Evolutionary conservation across 2,329 filamentous ascomycete genomes (phyloP).

Genomic region (Chrysoporthe deuterocubensis): DNA sequence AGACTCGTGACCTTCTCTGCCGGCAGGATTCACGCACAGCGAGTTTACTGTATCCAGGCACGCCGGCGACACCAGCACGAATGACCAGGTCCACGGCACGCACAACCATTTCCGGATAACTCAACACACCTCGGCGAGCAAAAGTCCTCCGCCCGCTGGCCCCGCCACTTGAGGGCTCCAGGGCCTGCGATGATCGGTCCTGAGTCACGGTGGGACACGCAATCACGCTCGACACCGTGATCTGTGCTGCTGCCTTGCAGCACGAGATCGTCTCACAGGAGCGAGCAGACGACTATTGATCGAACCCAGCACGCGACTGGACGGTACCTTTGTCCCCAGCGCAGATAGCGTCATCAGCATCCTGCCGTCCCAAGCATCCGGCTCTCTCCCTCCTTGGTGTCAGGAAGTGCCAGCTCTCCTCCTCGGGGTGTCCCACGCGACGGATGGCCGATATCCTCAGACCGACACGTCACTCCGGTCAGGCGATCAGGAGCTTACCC

Average conservation of each 20-base stretch:
- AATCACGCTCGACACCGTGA: not conserved
- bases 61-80: not conserved
- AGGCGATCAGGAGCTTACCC: not conserved
- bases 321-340: not conserved
- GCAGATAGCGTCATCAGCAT: not conserved
- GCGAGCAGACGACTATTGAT: too few species aligned
- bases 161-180: conserved; percentile 4
- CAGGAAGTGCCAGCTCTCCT: not conserved
- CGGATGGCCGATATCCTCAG: not conserved
- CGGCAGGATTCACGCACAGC: not conserved
- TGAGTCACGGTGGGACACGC: conserved; percentile 11
- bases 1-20: not conserved
- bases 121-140: not conserved
- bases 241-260: conserved; percentile 13
- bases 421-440: not conserved
- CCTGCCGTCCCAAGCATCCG: not conserved
- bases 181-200: not conserved
- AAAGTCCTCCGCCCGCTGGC: not conserved
- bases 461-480: conserved; percentile 1
- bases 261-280: not conserved
- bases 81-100: not conserved
- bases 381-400: not conserved
- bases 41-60: not conserved
- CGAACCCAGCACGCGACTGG: not conserved
- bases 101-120: not conserved